A percentile compares a stretch with the other conserved stretches of the same genome.
Conservation (phyloP, 2,329 filamentous ascomycete genomes). For the Tolypocladium paradoxum region DNA sequence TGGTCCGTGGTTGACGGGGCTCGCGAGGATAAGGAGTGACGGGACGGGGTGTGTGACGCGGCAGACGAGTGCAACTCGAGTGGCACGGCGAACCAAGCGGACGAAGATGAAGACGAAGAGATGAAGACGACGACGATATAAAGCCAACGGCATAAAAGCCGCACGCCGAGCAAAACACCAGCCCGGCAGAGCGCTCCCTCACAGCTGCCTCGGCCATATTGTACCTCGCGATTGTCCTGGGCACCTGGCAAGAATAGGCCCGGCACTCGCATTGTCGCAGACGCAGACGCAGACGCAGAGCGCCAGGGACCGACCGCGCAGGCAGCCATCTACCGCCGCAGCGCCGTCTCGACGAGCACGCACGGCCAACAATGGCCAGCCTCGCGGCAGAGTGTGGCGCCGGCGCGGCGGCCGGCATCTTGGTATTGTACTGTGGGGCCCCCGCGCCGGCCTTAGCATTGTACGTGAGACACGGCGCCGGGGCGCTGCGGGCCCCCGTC, state of each 20-base stretch:
- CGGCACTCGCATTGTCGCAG: neutral
- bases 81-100: neutral
- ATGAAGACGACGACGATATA: neutral
- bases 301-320: too few relatives aligned
- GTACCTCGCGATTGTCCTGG: neutral
- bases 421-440: constrained; percentile 20
- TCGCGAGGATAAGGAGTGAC: neutral
- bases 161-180: neutral
- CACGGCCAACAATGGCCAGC: neutral
- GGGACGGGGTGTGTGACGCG: constrained; percentile 2
- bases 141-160: neutral
- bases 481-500: neutral
- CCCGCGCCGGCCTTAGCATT: constrained; percentile 22
- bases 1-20: neutral
- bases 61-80: neutral
- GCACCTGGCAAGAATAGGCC: neutral
- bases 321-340: neutral
- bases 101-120: neutral
- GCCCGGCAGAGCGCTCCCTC: neutral
- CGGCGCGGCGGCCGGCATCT: constrained; percentile 7
- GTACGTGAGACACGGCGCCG: constrained; percentile 14
- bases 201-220: neutral
- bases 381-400: neutral
- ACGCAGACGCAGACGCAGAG: neutral
- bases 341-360: neutral